Conservation (phyloP, 495 filamentous ascomycete species). For the Hypoxylon lienhwacheense region DNA sequence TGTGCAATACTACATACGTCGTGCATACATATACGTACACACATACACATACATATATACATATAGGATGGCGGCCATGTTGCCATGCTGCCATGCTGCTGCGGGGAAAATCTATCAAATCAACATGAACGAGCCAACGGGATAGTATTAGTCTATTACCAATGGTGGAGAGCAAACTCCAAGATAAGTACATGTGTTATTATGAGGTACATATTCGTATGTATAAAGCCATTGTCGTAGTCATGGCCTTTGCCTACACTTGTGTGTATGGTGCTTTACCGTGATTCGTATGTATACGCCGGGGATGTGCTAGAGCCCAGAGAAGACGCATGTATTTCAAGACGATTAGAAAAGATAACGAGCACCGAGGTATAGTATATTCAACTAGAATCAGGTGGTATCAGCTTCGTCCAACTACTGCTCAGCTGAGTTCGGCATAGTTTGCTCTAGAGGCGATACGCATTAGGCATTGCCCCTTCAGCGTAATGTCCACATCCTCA, state of each 20-base stretch:
- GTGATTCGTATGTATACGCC: too few species aligned
- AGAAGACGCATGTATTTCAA: neutral
- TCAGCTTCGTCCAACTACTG: slow-evolving; percentile 13
- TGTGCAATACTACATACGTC: slow-evolving; percentile 26
- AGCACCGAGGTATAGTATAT: too few species aligned
- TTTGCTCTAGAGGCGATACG: neutral
- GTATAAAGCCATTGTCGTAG: too few species aligned
- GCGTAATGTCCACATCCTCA: too few species aligned
- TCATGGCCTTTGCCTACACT: slow-evolving; percentile 16
- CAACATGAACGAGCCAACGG: slow-evolving; percentile 22
- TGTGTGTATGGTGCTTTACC: too few species aligned
- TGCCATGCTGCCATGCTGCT: slow-evolving; percentile 31
- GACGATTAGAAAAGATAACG: too few species aligned
- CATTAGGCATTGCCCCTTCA: slow-evolving; percentile 3
- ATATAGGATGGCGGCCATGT: slow-evolving; percentile 21
- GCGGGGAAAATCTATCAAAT: slow-evolving; percentile 36
- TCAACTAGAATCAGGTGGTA: neutral
- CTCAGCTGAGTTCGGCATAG: neutral
- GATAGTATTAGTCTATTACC: too few species aligned
- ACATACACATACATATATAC: too few species aligned
- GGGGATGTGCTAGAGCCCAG: slow-evolving; percentile 2
- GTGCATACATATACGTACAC: too few species aligned
- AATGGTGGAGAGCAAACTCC: slow-evolving; percentile 10
- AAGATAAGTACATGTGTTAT: slow-evolving; percentile 22
- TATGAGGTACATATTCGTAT: too few species aligned